Evolutionary conservation across 108 stramenopile species (phyloP).

Genomic region (Skeletonema grethae): DNA sequence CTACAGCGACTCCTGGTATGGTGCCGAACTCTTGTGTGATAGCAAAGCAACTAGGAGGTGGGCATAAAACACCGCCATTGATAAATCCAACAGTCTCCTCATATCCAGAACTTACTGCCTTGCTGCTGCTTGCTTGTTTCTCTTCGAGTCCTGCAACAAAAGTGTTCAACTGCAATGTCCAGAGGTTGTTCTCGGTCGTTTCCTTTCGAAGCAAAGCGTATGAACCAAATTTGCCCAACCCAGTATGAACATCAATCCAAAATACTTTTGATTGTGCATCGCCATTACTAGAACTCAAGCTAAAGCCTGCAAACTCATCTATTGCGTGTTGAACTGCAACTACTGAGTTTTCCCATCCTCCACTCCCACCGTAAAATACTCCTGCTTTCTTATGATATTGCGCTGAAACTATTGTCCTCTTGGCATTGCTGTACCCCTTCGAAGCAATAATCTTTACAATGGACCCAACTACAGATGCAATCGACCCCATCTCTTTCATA

Average conservation of each 20-base stretch:
- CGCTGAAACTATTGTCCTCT: slow-evolving; percentile 71
- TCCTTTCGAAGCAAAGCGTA: slow-evolving; percentile 13
- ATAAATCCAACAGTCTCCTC: slow-evolving; percentile 49
- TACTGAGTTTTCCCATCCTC: slow-evolving; percentile 54
- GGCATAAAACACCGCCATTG: slow-evolving; percentile 33
- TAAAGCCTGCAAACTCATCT: slow-evolving; percentile 28
- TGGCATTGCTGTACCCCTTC: slow-evolving; percentile 55
- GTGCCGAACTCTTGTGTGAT: slow-evolving; percentile 84
- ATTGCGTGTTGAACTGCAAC: slow-evolving; percentile 43
- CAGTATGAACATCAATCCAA: slow-evolving; percentile 90
- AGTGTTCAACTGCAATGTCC: slow-evolving; percentile 11
- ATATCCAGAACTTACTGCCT: slow-evolving; percentile 51
- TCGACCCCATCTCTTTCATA: background rate
- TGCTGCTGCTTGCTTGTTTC: slow-evolving; percentile 13
- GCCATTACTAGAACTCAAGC: background rate
- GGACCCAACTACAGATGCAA: background rate
- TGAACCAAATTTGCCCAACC: slow-evolving; percentile 51
- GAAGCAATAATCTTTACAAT: slow-evolving; percentile 10
- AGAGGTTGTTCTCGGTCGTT: background rate
- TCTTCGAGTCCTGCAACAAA: slow-evolving; percentile 5
- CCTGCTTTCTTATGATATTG: slow-evolving; percentile 77
- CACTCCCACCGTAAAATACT: slow-evolving; percentile 72
- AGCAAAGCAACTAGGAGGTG: slow-evolving; percentile 22
- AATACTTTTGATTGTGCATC: slow-evolving; percentile 18
- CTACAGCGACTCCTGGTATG: slow-evolving; percentile 57